Evolutionary conservation across 2,329 filamentous ascomycete genomes (phyloP).

Genomic region (Penicillium sp.): DNA sequence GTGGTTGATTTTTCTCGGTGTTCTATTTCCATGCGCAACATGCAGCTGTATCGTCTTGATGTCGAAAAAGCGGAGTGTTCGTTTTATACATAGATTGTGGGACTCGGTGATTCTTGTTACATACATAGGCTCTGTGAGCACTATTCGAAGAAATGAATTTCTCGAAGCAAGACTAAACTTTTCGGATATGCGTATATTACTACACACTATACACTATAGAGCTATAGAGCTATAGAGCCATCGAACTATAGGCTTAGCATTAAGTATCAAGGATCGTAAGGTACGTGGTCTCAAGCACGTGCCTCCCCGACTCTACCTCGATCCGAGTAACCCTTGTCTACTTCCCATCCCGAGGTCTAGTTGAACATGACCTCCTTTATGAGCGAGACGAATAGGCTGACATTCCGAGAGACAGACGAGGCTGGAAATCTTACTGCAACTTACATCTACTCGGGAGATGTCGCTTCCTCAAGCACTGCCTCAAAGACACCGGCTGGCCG

Average conservation of each 20-base stretch:
- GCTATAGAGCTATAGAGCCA: not conserved
- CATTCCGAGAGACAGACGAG: constrained; percentile 48
- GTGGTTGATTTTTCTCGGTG: constrained; percentile 32
- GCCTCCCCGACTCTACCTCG: constrained; percentile 1
- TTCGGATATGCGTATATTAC: not conserved
- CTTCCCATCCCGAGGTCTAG: not conserved
- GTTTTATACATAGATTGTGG: constrained; percentile 19
- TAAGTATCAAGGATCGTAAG: not conserved
- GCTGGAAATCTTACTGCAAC: constrained; percentile 51
- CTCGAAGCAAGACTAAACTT: not conserved
- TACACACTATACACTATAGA: not conserved
- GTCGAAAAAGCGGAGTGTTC: constrained; percentile 15
- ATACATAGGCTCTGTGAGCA: constrained; percentile 26
- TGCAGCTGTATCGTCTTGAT: constrained; percentile 14
- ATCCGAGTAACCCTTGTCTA: not conserved
- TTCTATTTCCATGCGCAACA: constrained; percentile 21
- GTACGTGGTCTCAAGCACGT: constrained; percentile 9
- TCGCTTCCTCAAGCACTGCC: constrained; percentile 10
- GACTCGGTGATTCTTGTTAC: constrained; percentile 14
- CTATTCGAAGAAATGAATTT: constrained; percentile 8
- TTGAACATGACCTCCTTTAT: not conserved
- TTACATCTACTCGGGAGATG: constrained; percentile 47
- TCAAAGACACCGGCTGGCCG: constrained; percentile 30
- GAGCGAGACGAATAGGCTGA: constrained; percentile 14
- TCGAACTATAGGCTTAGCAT: not conserved